These are phyloP conservation scores for Cryphonectria carpinicola DNA, from an alignment of 2,329 filamentous ascomycete genomes.

Conservation along the genomic window DNA sequence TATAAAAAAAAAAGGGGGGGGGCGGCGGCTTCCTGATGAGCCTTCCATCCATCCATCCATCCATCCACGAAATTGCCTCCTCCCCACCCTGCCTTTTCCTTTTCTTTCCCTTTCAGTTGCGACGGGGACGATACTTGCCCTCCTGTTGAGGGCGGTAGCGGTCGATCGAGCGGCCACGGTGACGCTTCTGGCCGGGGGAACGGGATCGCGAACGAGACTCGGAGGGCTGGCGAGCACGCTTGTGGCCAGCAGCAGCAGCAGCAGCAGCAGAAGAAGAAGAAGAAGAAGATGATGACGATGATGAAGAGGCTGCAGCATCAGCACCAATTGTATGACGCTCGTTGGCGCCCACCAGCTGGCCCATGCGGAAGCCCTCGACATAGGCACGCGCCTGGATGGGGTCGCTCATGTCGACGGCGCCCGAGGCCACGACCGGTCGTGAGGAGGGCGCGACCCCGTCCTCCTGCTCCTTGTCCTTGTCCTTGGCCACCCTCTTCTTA, in stretches of 20 bases:
- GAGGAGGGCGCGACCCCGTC: too few relatives aligned
- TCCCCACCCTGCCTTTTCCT: too few relatives aligned
- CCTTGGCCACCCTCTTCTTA: too few relatives aligned
- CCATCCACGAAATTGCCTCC: neutral
- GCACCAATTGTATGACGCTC: neutral
- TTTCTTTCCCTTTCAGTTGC: too few relatives aligned
- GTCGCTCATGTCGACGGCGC: conserved; percentile 26
- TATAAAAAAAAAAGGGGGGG: too few relatives aligned
- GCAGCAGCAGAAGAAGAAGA: neutral
- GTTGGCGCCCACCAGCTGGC: conserved; percentile 17
- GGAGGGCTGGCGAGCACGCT: neutral
- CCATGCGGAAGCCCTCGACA: conserved; percentile 32
- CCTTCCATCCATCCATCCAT: neutral
- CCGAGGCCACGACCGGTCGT: neutral
- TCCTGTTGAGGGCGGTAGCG: neutral
- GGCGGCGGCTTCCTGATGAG: neutral
- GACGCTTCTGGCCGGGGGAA: neutral
- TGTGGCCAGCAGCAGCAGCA: neutral
- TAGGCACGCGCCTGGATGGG: conserved; percentile 30
- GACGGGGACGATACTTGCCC: neutral
- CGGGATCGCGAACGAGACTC: neutral
- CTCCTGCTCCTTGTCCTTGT: neutral
- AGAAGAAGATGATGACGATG: too few relatives aligned
- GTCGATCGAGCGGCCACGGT: neutral
- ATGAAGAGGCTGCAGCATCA: too few relatives aligned